phyloP scores from a whole-genome alignment of 2,329 filamentous ascomycete species.

The Pyrenochaeta sp. region DNA sequence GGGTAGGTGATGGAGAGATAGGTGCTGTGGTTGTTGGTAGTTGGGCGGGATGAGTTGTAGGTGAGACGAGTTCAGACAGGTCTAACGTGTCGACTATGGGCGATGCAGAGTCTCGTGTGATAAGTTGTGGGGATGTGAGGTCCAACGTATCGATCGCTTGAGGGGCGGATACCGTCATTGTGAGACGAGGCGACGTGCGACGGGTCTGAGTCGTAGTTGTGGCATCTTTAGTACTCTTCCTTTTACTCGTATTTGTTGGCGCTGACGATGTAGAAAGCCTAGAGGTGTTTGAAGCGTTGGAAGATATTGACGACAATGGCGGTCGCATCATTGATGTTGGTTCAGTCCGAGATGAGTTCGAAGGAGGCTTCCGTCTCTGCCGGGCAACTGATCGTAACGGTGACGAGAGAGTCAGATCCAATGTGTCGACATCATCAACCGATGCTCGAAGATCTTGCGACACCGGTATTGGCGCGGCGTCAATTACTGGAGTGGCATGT shows the following conservation, averaged over 20 bases:
- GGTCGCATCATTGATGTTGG: slow-evolving; percentile 18
- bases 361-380: background rate
- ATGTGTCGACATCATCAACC: slow-evolving; percentile 30
- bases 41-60: background rate
- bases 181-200: slow-evolving; percentile 35
- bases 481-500: slow-evolving; percentile 4
- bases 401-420: slow-evolving; percentile 43
- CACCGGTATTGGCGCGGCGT: slow-evolving; percentile 22
- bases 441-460: slow-evolving; percentile 23
- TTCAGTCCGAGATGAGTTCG: slow-evolving; percentile 10
- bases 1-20: slow-evolving; percentile 13
- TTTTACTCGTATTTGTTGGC: slow-evolving; percentile 4
- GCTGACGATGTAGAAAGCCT: slow-evolving; percentile 14
- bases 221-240: slow-evolving; percentile 8
- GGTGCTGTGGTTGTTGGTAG: background rate
- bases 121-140: slow-evolving; percentile 24
- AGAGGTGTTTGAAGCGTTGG: slow-evolving; percentile 32
- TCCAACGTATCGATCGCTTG: slow-evolving; percentile 35
- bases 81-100: slow-evolving; percentile 31
- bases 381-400: slow-evolving; percentile 11
- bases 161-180: slow-evolving; percentile 21
- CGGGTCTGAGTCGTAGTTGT: slow-evolving; percentile 11
- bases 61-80: slow-evolving; percentile 28
- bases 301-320: slow-evolving; percentile 37
- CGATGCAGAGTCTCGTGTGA: slow-evolving; percentile 6